Percentiles rank a stretch among this genome's conserved stretches.
phyloP scores from a whole-genome alignment of 257 asterid genomes.

The Orobanche coerulescens region DNA sequence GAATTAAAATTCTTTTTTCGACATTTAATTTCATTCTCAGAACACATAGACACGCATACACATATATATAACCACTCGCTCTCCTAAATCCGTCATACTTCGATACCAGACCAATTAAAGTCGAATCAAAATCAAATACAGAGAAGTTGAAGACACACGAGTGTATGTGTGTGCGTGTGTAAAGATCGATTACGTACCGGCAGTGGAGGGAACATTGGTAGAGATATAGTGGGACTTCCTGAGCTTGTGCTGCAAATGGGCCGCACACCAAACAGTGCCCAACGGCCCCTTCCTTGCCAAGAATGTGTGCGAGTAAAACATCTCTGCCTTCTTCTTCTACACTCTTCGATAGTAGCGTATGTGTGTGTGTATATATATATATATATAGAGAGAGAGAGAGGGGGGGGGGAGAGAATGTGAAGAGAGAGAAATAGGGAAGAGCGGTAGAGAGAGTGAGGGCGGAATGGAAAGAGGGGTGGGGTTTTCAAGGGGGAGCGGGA shows the following conservation, averaged over 20 bases:
- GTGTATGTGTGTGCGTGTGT: not conserved
- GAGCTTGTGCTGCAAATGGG: conserved; percentile 77
- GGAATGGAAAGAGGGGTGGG: conserved; percentile 8
- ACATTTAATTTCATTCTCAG: not conserved
- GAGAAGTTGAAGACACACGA: not conserved
- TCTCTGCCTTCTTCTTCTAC: conserved; percentile 24
- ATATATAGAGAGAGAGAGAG: not conserved
- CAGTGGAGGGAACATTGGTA: conserved; percentile 60
- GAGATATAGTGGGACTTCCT: conserved; percentile 55
- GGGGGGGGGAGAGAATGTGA: not conserved
- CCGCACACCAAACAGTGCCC: conserved; percentile 96
- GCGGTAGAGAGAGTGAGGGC: not conserved
- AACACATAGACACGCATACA: not conserved
- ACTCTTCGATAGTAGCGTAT: not conserved
- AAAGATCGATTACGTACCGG: conserved; percentile 40
- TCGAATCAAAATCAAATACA: not conserved
- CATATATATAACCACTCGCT: not conserved
- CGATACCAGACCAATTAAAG: not conserved
- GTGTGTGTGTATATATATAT: not conserved
- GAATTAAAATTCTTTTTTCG: not conserved
- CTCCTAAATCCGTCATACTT: not conserved
- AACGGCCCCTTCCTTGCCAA: conserved; percentile 79
- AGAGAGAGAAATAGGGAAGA: not conserved
- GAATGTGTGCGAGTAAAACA: conserved; percentile 81
- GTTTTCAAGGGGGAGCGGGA: conserved; percentile 27